Conservation (phyloP, 768 basidiomycete species). For the Boletus pseudopeckii region DNA sequence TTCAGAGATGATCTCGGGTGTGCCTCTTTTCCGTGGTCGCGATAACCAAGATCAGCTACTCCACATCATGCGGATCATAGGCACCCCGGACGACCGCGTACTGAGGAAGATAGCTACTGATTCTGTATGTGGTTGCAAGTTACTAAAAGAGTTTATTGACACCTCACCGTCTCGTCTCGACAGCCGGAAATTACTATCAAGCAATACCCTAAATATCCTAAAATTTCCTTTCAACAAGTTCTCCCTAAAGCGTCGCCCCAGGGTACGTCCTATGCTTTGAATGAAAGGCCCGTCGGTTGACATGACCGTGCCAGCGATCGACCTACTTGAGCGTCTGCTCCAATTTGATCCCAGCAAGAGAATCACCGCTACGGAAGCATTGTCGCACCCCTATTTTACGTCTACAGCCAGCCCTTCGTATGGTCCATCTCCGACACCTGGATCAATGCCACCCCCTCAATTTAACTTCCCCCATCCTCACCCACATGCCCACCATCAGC, state of each 20-base stretch:
- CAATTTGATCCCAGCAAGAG: slow-evolving; percentile 95
- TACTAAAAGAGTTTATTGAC: neutral
- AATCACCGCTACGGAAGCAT: slow-evolving; percentile 86
- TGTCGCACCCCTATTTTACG: slow-evolving; percentile 90
- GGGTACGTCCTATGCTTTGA: slow-evolving; percentile 41
- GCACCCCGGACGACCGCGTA: slow-evolving; percentile 87
- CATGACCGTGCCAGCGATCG: slow-evolving; percentile 55
- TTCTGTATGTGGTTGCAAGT: slow-evolving; percentile 53
- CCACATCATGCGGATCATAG: slow-evolving; percentile 96
- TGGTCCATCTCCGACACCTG: slow-evolving; percentile 37
- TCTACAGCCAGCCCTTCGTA: slow-evolving; percentile 39
- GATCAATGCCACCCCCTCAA: slow-evolving; percentile 63
- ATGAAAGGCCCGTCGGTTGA: neutral
- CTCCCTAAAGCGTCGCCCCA: slow-evolving; percentile 83
- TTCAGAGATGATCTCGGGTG: slow-evolving; percentile 98
- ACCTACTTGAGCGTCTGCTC: slow-evolving; percentile 89
- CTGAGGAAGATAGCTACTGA: slow-evolving; percentile 87
- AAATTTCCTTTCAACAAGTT: slow-evolving; percentile 75
- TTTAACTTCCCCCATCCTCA: slow-evolving; percentile 70
- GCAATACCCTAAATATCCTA: slow-evolving; percentile 83
- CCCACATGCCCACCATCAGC: slow-evolving; percentile 45
- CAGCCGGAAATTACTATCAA: slow-evolving; percentile 83
- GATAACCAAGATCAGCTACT: slow-evolving; percentile 98
- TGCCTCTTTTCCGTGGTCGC: slow-evolving; percentile 92
- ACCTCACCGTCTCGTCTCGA: slow-evolving; percentile 9